Evolutionary conservation across 2,329 filamentous ascomycete species (phyloP).

Genomic region (Penicillium psychrosexuale): DNA sequence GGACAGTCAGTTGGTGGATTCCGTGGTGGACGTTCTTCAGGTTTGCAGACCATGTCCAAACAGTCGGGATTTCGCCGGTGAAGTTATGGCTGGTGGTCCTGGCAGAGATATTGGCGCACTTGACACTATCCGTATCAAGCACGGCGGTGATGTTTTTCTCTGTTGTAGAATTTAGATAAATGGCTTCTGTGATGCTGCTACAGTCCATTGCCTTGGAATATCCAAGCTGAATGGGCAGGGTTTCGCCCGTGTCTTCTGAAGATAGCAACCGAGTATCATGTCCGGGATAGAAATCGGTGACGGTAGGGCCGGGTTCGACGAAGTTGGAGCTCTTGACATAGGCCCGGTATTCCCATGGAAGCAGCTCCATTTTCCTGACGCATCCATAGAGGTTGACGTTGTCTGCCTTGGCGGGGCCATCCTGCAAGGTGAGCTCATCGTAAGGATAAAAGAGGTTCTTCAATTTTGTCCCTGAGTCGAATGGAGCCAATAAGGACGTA

Average conservation of each 20-base stretch:
- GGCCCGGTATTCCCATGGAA: constrained; percentile 57
- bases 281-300: constrained; percentile 59
- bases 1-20: constrained; percentile 56
- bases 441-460: constrained; percentile 64
- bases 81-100: constrained; percentile 31
- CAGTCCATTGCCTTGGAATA: constrained; percentile 63
- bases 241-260: constrained; percentile 44
- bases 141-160: constrained; percentile 44
- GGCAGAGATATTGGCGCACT: constrained; percentile 43
- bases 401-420: constrained; percentile 45
- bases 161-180: constrained; percentile 55
- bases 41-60: constrained; percentile 54
- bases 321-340: constrained; percentile 56
- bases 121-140: constrained; percentile 46
- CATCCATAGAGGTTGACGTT: constrained; percentile 56
- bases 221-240: constrained; percentile 49
- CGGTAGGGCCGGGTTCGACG: constrained; percentile 52
- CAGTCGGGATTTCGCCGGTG: constrained; percentile 53
- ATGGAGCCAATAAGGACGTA: constrained; percentile 54
- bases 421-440: constrained; percentile 52
- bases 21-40: constrained; percentile 59
- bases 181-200: constrained; percentile 48
- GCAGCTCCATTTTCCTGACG: constrained; percentile 50
- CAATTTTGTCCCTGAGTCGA: constrained; percentile 52
- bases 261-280: constrained; percentile 60